phyloP scores from a whole-genome alignment of 2,329 filamentous ascomycete genomes.

The Akanthomyces muscarius region DNA sequence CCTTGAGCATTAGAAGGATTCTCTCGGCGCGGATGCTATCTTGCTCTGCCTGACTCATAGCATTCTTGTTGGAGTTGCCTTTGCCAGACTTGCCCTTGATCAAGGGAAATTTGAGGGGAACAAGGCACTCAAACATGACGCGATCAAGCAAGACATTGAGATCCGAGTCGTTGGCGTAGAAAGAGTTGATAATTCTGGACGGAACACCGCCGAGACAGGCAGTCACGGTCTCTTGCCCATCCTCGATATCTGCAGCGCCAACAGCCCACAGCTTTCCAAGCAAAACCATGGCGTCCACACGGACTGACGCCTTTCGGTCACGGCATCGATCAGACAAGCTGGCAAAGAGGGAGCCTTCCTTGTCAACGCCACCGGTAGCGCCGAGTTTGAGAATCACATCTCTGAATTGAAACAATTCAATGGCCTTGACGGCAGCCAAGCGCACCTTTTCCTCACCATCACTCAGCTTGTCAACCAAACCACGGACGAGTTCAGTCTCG shows the following conservation, averaged over 20 bases:
- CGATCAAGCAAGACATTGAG: slow-evolving; percentile 80
- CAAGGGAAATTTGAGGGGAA: slow-evolving; percentile 85
- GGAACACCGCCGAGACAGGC: slow-evolving; percentile 77
- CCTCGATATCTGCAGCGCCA: slow-evolving; percentile 78
- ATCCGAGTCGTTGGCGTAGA: slow-evolving; percentile 85
- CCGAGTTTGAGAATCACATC: slow-evolving; percentile 81
- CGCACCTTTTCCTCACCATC: slow-evolving; percentile 91
- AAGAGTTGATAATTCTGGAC: slow-evolving; percentile 78
- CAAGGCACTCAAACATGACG: slow-evolving; percentile 78
- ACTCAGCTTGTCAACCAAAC: slow-evolving; percentile 73
- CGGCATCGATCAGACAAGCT: slow-evolving; percentile 84
- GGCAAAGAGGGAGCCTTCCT: slow-evolving; percentile 72
- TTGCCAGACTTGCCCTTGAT: slow-evolving; percentile 58
- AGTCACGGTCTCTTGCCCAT: slow-evolving; percentile 72
- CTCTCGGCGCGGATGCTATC: slow-evolving; percentile 80
- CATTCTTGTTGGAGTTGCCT: slow-evolving; percentile 45
- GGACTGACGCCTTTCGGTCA: slow-evolving; percentile 76
- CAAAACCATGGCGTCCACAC: slow-evolving; percentile 80
- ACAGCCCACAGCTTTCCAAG: slow-evolving; percentile 91
- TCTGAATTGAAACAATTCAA: slow-evolving; percentile 75
- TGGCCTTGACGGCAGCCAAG: slow-evolving; percentile 78
- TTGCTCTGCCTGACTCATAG: slow-evolving; percentile 54
- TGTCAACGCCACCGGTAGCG: slow-evolving; percentile 67
- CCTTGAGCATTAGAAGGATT: slow-evolving; percentile 75
- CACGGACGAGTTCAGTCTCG: slow-evolving; percentile 68